Percentiles rank a stretch among this genome's conserved stretches.
Conservation (phyloP, 116 monocot genomes). For the Phalaenopsis hybrid region DNA sequence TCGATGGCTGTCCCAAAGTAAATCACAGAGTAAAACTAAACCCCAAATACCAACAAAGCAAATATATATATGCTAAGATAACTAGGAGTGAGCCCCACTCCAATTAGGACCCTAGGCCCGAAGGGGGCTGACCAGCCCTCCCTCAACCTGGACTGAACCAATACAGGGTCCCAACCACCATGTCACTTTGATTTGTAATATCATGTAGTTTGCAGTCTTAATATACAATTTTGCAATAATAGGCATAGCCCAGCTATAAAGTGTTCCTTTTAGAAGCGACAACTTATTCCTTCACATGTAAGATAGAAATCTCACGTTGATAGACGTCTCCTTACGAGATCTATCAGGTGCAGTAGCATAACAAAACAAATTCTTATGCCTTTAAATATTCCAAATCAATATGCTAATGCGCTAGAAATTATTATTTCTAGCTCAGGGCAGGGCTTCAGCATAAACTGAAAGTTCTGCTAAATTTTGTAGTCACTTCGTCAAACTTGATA, state of each 20-base stretch:
- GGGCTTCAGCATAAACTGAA: not conserved
- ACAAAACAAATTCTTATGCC: not conserved
- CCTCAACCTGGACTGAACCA: too few species aligned
- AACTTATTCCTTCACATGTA: not conserved
- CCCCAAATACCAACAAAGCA: too few species aligned
- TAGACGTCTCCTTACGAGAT: not conserved
- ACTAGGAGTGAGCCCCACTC: too few species aligned
- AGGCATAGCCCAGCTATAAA: not conserved
- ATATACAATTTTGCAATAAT: too few species aligned
- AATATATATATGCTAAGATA: too few species aligned
- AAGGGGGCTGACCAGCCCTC: too few species aligned
- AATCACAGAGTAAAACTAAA: too few species aligned
- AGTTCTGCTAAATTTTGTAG: not conserved
- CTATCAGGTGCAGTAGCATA: not conserved
- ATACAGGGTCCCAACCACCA: too few species aligned
- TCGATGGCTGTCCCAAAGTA: too few species aligned
- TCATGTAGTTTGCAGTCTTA: not conserved
- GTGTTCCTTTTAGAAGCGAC: not conserved
- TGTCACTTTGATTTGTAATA: not conserved
- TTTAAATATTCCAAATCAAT: slow-evolving; percentile 2
- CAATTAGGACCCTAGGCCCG: too few species aligned
- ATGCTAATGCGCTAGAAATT: not conserved
- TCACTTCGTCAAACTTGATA: not conserved
- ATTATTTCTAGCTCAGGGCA: not conserved
- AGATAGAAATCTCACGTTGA: not conserved